phyloP scores from a whole-genome alignment of 23 red algal genomes.

The Gracilaria caudata region DNA sequence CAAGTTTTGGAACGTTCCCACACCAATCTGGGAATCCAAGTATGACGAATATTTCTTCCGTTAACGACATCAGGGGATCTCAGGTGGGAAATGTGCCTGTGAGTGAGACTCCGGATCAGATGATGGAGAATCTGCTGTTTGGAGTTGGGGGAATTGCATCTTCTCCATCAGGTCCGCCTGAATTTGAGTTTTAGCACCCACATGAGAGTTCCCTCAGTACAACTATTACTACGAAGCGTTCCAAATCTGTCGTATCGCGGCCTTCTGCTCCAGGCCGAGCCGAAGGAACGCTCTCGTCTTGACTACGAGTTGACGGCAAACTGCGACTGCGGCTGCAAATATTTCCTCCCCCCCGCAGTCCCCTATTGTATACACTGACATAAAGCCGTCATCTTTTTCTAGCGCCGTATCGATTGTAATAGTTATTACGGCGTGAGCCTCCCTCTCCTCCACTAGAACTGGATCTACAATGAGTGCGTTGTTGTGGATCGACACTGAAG shows the following conservation, averaged over 20 bases:
- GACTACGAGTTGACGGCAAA: slow-evolving; percentile 65
- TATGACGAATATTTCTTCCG: background rate
- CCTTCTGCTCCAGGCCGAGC: slow-evolving; percentile 45
- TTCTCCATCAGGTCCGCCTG: slow-evolving; percentile 34
- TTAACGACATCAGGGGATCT: slow-evolving; percentile 22
- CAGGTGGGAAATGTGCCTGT: slow-evolving; percentile 12
- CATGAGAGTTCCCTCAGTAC: background rate
- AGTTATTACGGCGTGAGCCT: slow-evolving; percentile 43
- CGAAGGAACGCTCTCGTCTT: slow-evolving; percentile 57
- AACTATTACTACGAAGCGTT: slow-evolving; percentile 28
- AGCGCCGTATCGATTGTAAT: slow-evolving; percentile 47
- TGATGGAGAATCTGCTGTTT: slow-evolving; percentile 40
- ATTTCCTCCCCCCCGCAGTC: slow-evolving; percentile 58
- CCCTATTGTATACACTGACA: slow-evolving; percentile 66
- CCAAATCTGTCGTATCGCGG: slow-evolving; percentile 29
- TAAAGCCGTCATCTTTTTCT: slow-evolving; percentile 65
- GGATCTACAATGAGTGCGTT: slow-evolving; percentile 58
- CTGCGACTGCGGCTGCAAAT: slow-evolving; percentile 59
- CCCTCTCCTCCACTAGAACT: slow-evolving; percentile 49
- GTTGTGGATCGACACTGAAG: slow-evolving; percentile 39
- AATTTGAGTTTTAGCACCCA: slow-evolving; percentile 19
- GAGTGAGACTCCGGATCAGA: slow-evolving; percentile 21
- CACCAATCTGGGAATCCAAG: slow-evolving; percentile 11
- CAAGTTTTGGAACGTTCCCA: slow-evolving; percentile 15
- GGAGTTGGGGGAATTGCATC: slow-evolving; percentile 30